Conservation (phyloP, 129 eudicot genomes). For the Ambrosia artemisiifolia region DNA sequence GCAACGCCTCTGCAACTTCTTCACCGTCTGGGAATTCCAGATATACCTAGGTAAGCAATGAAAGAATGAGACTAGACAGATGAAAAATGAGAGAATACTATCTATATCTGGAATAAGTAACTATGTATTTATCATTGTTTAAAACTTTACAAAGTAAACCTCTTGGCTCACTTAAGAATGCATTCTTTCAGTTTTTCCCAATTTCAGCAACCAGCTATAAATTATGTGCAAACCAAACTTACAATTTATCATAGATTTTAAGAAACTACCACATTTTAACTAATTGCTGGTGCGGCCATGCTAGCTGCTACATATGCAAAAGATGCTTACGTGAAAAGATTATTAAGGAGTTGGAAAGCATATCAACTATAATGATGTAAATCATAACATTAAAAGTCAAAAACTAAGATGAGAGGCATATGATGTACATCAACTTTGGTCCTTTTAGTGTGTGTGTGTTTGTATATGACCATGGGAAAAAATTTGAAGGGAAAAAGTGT, state of each 20-base stretch:
- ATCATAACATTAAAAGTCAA: too few species aligned
- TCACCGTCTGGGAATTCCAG: constrained; percentile 82
- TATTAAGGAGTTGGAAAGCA: neutral
- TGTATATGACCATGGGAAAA: too few species aligned
- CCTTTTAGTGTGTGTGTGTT: too few species aligned
- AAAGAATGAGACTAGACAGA: constrained; percentile 14
- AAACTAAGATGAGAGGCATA: neutral
- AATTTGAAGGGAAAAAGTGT: neutral
- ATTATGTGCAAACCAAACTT: neutral
- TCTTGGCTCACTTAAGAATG: neutral
- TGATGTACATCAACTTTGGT: neutral
- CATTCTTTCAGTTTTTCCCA: neutral
- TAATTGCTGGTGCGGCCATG: neutral
- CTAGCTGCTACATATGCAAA: neutral
- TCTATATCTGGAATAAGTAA: neutral
- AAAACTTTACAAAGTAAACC: neutral
- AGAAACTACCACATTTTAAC: neutral
- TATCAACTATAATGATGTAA: too few species aligned
- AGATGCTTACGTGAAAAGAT: neutral
- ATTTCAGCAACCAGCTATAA: neutral
- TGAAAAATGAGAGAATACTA: neutral
- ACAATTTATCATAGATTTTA: neutral
- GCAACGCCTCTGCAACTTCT: constrained; percentile 73
- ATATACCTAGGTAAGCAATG: constrained; percentile 59
- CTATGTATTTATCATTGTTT: neutral